phyloP scores from a whole-genome alignment of 108 stramenopile species.

The Fistulifera pelliculosa region DNA sequence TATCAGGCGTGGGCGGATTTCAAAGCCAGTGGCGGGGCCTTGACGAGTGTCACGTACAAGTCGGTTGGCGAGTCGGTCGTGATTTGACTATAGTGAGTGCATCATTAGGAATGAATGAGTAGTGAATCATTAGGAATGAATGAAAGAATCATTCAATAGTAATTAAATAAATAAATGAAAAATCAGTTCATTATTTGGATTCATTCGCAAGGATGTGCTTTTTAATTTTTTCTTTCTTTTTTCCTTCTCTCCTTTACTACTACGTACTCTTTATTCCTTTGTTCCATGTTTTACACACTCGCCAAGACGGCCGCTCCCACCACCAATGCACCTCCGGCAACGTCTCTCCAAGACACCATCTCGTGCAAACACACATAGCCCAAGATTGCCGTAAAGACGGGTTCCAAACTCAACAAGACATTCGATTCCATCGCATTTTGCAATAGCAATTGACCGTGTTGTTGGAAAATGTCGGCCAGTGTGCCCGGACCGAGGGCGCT shows the following conservation, averaged over 20 bases:
- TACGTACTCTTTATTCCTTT: too few species aligned
- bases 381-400: slow-evolving; percentile 47
- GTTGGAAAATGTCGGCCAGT: slow-evolving; percentile 53
- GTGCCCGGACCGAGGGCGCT: slow-evolving; percentile 54
- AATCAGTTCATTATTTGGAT: too few species aligned
- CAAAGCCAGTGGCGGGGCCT: slow-evolving; percentile 69
- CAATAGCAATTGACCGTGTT: slow-evolving; percentile 37
- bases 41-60: slow-evolving; percentile 61
- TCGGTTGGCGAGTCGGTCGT: slow-evolving; percentile 56
- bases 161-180: too few species aligned
- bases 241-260: too few species aligned
- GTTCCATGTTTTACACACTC: too few species aligned
- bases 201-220: too few species aligned
- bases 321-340: slow-evolving; percentile 23
- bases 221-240: too few species aligned
- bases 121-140: too few species aligned
- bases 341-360: slow-evolving; percentile 28
- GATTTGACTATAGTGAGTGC: not conserved
- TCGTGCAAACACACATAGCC: slow-evolving; percentile 42
- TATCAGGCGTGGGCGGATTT: slow-evolving; percentile 73
- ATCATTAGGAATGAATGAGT: too few species aligned
- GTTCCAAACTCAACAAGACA: slow-evolving; percentile 46
- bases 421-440: slow-evolving; percentile 43
- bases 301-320: too few species aligned
- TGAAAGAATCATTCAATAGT: too few species aligned